Evolutionary conservation across 1,284 basidiomycete species (phyloP).

Genomic region (Irpex rosettiformis): DNA sequence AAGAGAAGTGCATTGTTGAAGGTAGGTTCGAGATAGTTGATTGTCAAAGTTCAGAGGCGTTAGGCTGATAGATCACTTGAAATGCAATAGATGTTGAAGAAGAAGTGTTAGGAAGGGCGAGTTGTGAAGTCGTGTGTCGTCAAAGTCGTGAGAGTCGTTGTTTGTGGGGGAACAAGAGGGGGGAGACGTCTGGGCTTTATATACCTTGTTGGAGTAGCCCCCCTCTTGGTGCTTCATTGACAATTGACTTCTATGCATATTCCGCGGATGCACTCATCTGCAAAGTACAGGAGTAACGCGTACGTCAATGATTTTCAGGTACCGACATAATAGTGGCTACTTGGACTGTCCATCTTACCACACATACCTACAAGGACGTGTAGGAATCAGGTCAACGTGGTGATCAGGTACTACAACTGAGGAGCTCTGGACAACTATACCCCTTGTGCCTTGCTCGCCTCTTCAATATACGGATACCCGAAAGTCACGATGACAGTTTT

Average conservation of each 20-base stretch:
- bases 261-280: too few species aligned
- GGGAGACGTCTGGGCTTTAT: background rate
- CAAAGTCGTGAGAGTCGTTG: background rate
- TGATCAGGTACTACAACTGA: background rate
- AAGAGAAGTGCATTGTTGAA: background rate
- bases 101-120: background rate
- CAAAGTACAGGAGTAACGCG: background rate
- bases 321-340: background rate
- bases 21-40: background rate
- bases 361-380: background rate
- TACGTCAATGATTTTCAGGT: background rate
- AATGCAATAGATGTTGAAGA: background rate
- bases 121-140: background rate
- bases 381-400: background rate
- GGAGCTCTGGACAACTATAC: background rate
- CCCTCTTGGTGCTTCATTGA: background rate
- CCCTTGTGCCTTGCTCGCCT: background rate
- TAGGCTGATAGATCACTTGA: background rate
- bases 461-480: background rate
- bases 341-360: background rate
- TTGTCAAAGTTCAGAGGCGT: background rate
- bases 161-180: background rate
- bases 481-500: background rate
- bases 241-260: background rate
- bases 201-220: background rate